Percentiles rank a stretch among this genome's conserved stretches.
Evolutionary conservation across 1,139 yeast genomes (phyloP).

Genomic region (Hemisphaericaspora lyxosophila): DNA sequence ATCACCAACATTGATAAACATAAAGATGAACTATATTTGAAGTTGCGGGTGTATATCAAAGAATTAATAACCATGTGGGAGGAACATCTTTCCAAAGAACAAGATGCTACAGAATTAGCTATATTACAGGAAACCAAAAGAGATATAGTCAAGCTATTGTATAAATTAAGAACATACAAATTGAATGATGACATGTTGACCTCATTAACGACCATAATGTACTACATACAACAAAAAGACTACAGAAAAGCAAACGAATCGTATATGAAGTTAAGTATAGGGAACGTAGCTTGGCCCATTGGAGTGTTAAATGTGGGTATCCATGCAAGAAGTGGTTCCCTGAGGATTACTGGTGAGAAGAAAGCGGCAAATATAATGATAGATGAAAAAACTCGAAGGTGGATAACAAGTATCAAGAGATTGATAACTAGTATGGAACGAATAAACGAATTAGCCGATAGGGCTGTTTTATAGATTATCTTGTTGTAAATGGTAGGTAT

Average conservation of each 20-base stretch:
- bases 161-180: constrained; percentile 51
- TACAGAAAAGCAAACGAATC: constrained; percentile 62
- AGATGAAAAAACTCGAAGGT: constrained; percentile 69
- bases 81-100: constrained; percentile 5
- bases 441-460: constrained; percentile 2
- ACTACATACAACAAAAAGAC: constrained; percentile 56
- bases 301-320: constrained; percentile 81
- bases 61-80: constrained; percentile 49
- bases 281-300: constrained; percentile 92
- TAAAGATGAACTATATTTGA: constrained; percentile 33
- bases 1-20: constrained; percentile 12
- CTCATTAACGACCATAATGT: constrained; percentile 59
- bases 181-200: constrained; percentile 47
- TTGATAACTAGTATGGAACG: constrained; percentile 58
- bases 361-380: constrained; percentile 74
- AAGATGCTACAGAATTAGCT: constrained; percentile 5
- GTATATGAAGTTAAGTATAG: constrained; percentile 76
- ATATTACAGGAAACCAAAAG: constrained; percentile 55
- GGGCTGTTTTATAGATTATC: not conserved
- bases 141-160: constrained; percentile 60
- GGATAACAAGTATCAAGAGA: constrained; percentile 77
- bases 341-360: constrained; percentile 36
- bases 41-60: constrained; percentile 53
- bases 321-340: constrained; percentile 64
- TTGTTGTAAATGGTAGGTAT: no score